Conservation (phyloP, 345 rosid genomes). For the Schrenkiella parvula region DNA sequence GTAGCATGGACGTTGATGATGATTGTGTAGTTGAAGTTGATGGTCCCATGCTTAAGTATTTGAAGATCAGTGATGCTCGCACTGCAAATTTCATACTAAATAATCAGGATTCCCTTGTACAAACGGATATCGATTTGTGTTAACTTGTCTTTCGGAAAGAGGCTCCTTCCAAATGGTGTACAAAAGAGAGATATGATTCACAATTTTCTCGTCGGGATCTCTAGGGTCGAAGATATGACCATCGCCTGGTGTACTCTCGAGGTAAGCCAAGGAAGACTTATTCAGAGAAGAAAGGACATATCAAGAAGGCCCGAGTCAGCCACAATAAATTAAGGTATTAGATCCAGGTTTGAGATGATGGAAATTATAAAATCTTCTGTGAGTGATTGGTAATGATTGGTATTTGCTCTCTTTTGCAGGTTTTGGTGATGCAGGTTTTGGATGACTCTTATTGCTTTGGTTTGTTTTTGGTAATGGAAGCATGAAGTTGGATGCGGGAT, state of each 20-base stretch:
- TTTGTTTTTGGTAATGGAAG: too few relatives aligned
- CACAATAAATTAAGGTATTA: too few relatives aligned
- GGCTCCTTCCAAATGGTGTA: neutral
- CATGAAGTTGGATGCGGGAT: too few relatives aligned
- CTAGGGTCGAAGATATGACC: neutral
- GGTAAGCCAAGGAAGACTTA: too few relatives aligned
- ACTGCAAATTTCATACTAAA: neutral
- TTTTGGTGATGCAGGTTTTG: too few relatives aligned
- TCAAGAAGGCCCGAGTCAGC: too few relatives aligned
- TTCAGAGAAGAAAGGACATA: too few relatives aligned
- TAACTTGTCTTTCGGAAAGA: neutral
- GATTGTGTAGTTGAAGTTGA: neutral
- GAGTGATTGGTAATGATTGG: too few relatives aligned
- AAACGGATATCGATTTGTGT: neutral
- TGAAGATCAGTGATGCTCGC: neutral
- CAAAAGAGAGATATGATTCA: neutral
- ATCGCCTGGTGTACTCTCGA: neutral
- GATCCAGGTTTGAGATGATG: too few relatives aligned
- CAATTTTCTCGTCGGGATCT: neutral
- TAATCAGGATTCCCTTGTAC: neutral
- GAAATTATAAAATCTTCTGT: too few relatives aligned
- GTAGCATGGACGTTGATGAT: neutral
- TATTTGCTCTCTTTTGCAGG: too few relatives aligned
- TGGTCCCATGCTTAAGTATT: constrained; percentile 3
- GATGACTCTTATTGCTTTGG: too few relatives aligned